phyloP scores from a whole-genome alignment of 768 basidiomycete genomes.

The Crepidotus variabilis region DNA sequence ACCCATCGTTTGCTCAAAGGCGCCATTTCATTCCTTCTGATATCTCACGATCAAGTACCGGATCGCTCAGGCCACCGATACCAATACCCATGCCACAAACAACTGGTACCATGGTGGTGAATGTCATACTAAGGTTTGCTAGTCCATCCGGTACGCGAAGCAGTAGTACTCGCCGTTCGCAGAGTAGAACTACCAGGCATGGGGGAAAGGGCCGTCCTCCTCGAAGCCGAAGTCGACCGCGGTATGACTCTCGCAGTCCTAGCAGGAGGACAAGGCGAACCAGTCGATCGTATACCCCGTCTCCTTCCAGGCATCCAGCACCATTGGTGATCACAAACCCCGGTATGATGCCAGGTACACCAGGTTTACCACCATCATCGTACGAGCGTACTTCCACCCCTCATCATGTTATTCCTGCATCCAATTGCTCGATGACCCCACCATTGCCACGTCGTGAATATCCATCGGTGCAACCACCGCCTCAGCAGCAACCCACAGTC shows the following conservation, averaged over 20 bases:
- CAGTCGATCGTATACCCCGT: slow-evolving; percentile 9
- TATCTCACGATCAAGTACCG: slow-evolving; percentile 6
- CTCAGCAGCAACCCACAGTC: slow-evolving; percentile 23
- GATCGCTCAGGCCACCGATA: slow-evolving; percentile 5
- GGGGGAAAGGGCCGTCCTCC: slow-evolving; percentile 6
- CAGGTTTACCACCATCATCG: neutral
- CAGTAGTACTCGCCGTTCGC: slow-evolving; percentile 4
- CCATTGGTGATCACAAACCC: slow-evolving; percentile 15
- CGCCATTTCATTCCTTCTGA: slow-evolving; percentile 2
- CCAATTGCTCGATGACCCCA: slow-evolving; percentile 9
- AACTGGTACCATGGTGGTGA: slow-evolving; percentile 12
- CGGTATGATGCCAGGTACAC: slow-evolving; percentile 2
- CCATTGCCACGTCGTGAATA: slow-evolving; percentile 11
- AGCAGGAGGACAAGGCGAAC: slow-evolving; percentile 14
- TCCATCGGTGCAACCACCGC: slow-evolving; percentile 19
- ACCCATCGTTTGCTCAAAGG: neutral
- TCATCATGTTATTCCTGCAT: slow-evolving; percentile 17
- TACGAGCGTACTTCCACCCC: neutral
- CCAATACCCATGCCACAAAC: slow-evolving; percentile 14
- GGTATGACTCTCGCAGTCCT: slow-evolving; percentile 2
- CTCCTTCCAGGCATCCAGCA: slow-evolving; percentile 1
- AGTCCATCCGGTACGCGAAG: slow-evolving; percentile 16
- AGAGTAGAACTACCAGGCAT: neutral
- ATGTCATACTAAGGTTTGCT: slow-evolving; percentile 10
- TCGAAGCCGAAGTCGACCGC: slow-evolving; percentile 6